Base-by-base conservation (phyloP, 148 eudicot genomes). In the Dianthus caryophyllus region DNA sequence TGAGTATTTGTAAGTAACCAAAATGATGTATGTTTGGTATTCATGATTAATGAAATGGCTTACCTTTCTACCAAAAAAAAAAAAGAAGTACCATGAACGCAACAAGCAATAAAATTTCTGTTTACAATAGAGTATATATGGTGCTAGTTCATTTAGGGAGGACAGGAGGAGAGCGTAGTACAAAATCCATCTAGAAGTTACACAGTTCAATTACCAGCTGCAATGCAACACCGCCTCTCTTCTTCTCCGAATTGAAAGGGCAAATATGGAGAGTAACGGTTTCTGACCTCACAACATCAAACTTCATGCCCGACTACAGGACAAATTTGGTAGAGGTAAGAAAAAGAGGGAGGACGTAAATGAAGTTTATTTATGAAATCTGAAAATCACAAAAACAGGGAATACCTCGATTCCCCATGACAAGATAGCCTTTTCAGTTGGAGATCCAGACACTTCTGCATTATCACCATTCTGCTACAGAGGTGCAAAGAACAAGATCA, bases 241-340 rank as follows among this genome's bases (percentile, higher is more conserved):
- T 92, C 68, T 89, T 92, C 77, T 83, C 85, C 15, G 97, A 92
- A 71, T 89, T 92, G 76, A 92, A 92, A 52, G 97, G 96, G 68
- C 80, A 89, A 53, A 84, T 96, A 75, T 89, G 84, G 46, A 92
- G 81, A 72, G 83, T 51, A 16, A 77, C 77, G 47, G 91, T 82
- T 77, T 87, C 83, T 61, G 94, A 79, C 71, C 80, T 85, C 71
- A 87, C 78, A n/a, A 54, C 58, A 67, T 89, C 88, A 74, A 92
- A 92, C 20, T 85, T 85, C 97, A 92, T 87, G 65, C 91, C 97
- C 70, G 87, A 59, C 97, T 92, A 81, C 30, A 30, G 47, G 33
- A 24, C 49, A 57, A 30, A 21, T 8, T 9, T 47, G 24, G 31
- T 16, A 22, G 52, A 44, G 61, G 70, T 22, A 52, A 64, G 68